Evolutionary conservation across 1,284 basidiomycete genomes (phyloP), one percentile per base, ranked within the genome.

Genomic region (Ceratobasidium sp.): DNA sequence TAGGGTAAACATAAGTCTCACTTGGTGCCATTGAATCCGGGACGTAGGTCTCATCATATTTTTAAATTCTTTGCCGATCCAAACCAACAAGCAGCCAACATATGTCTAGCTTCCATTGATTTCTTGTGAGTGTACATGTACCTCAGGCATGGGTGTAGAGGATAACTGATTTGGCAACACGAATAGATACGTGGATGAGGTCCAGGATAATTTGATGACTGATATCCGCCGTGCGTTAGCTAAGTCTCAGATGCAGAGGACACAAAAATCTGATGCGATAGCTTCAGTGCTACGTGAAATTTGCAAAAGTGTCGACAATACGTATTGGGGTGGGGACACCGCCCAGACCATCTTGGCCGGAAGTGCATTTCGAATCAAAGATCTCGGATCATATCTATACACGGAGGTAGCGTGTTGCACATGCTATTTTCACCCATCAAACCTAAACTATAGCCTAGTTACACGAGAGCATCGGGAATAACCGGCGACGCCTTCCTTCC

Each of bases 281-380:
- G n/a, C 21, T 9, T 48, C 8, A 91, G 90, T 92, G 0, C 78
- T 92, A 53, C 81, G 88, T 12, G 80, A 78, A 0, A 77, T 91
- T 2, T 91, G 88, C 75, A 78, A 78, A 16, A 91, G 91, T 76
- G 83, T 86, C 0, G 80, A 88, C 58, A 90, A 90, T 0, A 79
- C 89, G 23, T 91, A 92, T 76, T 92, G 88, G 88, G 90, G 90
- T 0, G 91, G 90, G 0, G 90, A 92, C 76, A 92, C 91, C 0
- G 90, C 91, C 0, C 90, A 92, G 75, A 89, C 90, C 0, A 92
- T 92, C 21, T 86, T 87, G 0, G 83, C 85, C 0, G 90, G 90
- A 0, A 90, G 88, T 70, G 85, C 88, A 0, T 92, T 92, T 76
- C 81, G 87, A 11, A 92, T 92, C 78, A 81, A 88, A 74, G 90